These are phyloP conservation scores for Escovopsis sp. DNA, from an alignment of 2,329 filamentous ascomycete species.

Conservation along the genomic window DNA sequence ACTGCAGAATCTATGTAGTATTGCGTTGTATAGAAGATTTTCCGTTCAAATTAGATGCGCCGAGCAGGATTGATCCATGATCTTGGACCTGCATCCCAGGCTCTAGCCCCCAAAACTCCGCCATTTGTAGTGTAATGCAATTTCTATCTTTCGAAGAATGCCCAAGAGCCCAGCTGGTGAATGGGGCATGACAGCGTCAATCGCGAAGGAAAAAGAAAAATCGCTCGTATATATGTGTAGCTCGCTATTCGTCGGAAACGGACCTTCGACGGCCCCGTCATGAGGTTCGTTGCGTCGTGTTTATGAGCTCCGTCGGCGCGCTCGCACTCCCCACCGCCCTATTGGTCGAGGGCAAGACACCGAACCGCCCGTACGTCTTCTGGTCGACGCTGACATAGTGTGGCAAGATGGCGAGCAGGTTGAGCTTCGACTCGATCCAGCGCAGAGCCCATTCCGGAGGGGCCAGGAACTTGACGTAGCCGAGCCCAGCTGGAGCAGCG, in stretches of 20 bases:
- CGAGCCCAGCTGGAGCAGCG: conserved; percentile 53
- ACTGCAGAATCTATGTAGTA: no score
- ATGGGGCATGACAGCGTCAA: background rate
- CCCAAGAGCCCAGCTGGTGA: no score
- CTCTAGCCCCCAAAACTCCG: no score
- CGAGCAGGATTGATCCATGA: no score
- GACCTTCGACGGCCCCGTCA: background rate
- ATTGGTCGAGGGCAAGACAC: conserved; percentile 56
- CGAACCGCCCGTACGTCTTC: conserved; percentile 88
- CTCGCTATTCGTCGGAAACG: background rate
- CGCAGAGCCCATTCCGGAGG: conserved; percentile 78
- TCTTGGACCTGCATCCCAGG: no score
- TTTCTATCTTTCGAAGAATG: no score
- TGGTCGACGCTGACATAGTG: conserved; percentile 92
- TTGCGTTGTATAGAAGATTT: background rate
- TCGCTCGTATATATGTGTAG: background rate
- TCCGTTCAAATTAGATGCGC: background rate
- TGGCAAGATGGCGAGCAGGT: conserved; percentile 68
- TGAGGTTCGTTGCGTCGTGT: background rate
- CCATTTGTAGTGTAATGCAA: no score
- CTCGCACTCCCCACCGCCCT: conserved; percentile 27
- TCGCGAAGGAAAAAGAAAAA: background rate
- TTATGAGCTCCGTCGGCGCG: conserved; percentile 43
- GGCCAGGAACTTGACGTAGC: conserved; percentile 77
- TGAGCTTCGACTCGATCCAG: conserved; percentile 80